phyloP scores from a whole-genome alignment of 1,284 basidiomycete species.

The Trametes polyzona region DNA sequence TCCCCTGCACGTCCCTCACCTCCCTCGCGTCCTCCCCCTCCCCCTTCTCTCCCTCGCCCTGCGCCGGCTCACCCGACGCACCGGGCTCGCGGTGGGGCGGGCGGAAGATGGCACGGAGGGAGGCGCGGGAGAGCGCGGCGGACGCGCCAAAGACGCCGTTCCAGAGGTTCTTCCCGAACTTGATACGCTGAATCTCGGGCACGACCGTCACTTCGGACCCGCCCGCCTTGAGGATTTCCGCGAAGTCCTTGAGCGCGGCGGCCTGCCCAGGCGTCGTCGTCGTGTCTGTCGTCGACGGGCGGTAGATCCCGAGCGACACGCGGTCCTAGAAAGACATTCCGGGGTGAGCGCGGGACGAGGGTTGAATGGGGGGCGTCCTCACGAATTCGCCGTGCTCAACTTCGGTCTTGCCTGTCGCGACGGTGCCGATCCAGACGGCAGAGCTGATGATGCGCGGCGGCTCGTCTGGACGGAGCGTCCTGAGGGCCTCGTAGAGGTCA shows the following conservation, averaged over 20 bases:
- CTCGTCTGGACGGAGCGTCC: slow-evolving; percentile 39
- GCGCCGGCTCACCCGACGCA: no score
- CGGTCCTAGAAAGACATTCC: slow-evolving; percentile 46
- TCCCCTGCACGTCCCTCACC: not conserved
- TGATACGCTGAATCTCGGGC: slow-evolving; percentile 62
- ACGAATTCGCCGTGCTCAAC: slow-evolving; percentile 60
- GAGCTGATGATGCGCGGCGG: slow-evolving; percentile 57
- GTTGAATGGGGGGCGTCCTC: slow-evolving; percentile 20
- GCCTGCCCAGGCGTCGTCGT: slow-evolving; percentile 49
- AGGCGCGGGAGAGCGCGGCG: slow-evolving; percentile 54
- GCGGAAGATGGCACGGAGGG: slow-evolving; percentile 57
- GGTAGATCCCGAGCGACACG: slow-evolving; percentile 56
- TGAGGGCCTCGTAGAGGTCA: slow-evolving; percentile 62
- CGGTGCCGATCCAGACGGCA: slow-evolving; percentile 58
- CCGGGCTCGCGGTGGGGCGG: slow-evolving; percentile 37
- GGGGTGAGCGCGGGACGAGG: not conserved
- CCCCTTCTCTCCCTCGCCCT: not conserved
- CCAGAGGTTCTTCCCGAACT: slow-evolving; percentile 70
- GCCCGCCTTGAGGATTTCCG: slow-evolving; percentile 48
- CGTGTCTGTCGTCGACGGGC: slow-evolving; percentile 45
- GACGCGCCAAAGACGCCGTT: slow-evolving; percentile 60
- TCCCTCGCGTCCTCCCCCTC: not conserved
- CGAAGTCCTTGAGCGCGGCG: slow-evolving; percentile 49
- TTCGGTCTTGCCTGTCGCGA: slow-evolving; percentile 48
- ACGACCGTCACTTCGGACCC: slow-evolving; percentile 53